phyloP scores from a whole-genome alignment of 768 basidiomycete genomes.

The Gyrodon lividus region DNA sequence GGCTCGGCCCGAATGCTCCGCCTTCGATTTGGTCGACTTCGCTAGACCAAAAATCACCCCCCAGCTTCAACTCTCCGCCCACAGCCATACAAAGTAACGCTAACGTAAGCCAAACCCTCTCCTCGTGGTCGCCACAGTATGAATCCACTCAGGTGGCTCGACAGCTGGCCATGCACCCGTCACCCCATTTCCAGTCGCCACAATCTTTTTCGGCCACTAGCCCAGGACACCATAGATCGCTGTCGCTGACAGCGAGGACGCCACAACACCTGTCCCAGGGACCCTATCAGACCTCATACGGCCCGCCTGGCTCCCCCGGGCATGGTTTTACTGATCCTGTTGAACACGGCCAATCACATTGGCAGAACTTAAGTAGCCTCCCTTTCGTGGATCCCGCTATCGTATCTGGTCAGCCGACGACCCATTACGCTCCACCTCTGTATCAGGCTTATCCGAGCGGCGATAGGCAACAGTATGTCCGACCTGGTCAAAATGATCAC shows the following conservation, averaged over 20 bases:
- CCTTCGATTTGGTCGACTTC: slow-evolving; percentile 70
- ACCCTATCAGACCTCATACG: slow-evolving; percentile 10
- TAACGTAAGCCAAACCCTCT: slow-evolving; percentile 11
- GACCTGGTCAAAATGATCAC: slow-evolving; percentile 21
- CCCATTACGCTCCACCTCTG: slow-evolving; percentile 5
- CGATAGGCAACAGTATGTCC: slow-evolving; percentile 14
- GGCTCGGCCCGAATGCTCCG: slow-evolving; percentile 46
- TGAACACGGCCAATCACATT: slow-evolving; percentile 15
- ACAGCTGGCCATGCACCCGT: slow-evolving; percentile 5
- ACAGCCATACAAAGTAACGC: slow-evolving; percentile 13
- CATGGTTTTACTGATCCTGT: slow-evolving; percentile 1
- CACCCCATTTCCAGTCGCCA: slow-evolving; percentile 12
- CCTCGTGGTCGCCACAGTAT: slow-evolving; percentile 26
- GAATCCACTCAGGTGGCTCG: slow-evolving; percentile 22
- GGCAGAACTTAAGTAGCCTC: slow-evolving; percentile 6
- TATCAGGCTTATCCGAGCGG: slow-evolving; percentile 14
- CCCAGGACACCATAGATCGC: slow-evolving; percentile 15
- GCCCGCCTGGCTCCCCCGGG: slow-evolving; percentile 4
- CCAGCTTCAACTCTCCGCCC: slow-evolving; percentile 11
- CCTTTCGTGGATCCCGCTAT: slow-evolving; percentile 26
- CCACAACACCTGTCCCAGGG: slow-evolving; percentile 19
- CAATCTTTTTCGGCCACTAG: slow-evolving; percentile 10
- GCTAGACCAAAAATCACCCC: slow-evolving; percentile 41
- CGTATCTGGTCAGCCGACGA: slow-evolving; percentile 16
- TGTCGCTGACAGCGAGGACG: slow-evolving; percentile 12